Percentiles rank a stretch among this genome's conserved stretches.
phyloP scores from a whole-genome alignment of 2,329 filamentous ascomycete species.

The Nemania sp. region DNA sequence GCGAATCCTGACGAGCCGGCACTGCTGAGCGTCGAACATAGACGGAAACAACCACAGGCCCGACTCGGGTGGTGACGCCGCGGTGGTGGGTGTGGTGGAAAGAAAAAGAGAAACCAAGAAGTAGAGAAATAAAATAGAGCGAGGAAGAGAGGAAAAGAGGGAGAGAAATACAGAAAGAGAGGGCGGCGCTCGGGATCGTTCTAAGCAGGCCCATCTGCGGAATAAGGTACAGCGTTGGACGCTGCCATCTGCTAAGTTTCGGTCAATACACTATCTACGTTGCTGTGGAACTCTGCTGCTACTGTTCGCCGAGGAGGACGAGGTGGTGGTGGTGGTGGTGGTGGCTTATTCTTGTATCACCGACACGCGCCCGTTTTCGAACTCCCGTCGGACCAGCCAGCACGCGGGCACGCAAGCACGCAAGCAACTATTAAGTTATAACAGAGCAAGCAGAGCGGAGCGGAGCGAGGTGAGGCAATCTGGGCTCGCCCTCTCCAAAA shows the following conservation, averaged over 20 bases:
- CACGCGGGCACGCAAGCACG: neutral
- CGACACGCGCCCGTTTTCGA: neutral
- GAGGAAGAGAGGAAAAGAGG: too few species aligned
- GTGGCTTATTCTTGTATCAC: conserved; percentile 3
- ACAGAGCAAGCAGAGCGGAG: neutral
- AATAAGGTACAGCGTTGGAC: too few species aligned
- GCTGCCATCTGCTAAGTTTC: too few species aligned
- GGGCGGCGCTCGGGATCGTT: too few species aligned
- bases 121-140: too few species aligned
- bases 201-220: too few species aligned
- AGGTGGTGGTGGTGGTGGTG: neutral
- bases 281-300: neutral
- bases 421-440: too few species aligned
- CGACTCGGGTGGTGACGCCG: conserved; percentile 5
- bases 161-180: too few species aligned
- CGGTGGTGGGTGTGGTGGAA: conserved; percentile 10
- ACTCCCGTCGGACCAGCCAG: neutral
- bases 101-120: too few species aligned
- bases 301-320: neutral
- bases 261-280: too few species aligned
- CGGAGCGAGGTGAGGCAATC: neutral
- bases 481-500: conserved; percentile 28
- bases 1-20: conserved; percentile 2
- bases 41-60: conserved; percentile 10
- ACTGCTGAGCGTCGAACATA: conserved; percentile 10